Conservation (phyloP, 129 eudicot species). For the Chrysanthemum lavandulifolium region DNA sequence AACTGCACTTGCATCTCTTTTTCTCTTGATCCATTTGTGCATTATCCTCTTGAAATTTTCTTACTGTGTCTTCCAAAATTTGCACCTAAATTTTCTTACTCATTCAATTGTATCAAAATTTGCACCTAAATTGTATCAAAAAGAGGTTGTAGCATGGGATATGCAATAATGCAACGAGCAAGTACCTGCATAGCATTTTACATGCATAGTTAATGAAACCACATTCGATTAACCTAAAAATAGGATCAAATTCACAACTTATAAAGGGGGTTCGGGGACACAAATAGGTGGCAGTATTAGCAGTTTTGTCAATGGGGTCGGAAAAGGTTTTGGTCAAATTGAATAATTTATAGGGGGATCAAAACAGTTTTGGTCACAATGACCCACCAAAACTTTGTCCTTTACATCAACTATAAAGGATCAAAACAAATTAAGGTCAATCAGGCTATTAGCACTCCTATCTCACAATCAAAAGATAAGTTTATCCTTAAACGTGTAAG, state of each 20-base stretch:
- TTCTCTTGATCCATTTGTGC: too few relatives aligned
- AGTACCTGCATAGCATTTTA: slow-evolving; percentile 28
- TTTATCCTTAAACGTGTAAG: too few relatives aligned
- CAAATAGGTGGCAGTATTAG: neutral
- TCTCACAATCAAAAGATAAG: too few relatives aligned
- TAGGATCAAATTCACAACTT: neutral
- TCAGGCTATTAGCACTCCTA: too few relatives aligned
- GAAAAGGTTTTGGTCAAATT: neutral
- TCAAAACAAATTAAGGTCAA: too few relatives aligned
- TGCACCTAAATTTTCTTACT: too few relatives aligned
- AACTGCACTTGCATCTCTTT: too few relatives aligned
- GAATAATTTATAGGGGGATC: neutral
- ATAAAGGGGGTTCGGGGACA: neutral
- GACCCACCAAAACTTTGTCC: neutral
- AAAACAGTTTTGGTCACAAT: neutral
- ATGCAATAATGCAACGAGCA: slow-evolving; percentile 59
- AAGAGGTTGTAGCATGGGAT: slow-evolving; percentile 62
- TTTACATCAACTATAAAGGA: slow-evolving; percentile 44
- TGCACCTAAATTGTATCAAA: neutral
- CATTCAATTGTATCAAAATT: too few relatives aligned
- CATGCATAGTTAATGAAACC: neutral
- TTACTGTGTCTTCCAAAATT: too few relatives aligned
- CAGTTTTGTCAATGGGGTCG: neutral
- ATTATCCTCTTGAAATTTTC: too few relatives aligned
- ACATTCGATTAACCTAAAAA: neutral